phyloP scores from a whole-genome alignment of 202 grass and related monocot genomes.

The Digitaria exilis region DNA sequence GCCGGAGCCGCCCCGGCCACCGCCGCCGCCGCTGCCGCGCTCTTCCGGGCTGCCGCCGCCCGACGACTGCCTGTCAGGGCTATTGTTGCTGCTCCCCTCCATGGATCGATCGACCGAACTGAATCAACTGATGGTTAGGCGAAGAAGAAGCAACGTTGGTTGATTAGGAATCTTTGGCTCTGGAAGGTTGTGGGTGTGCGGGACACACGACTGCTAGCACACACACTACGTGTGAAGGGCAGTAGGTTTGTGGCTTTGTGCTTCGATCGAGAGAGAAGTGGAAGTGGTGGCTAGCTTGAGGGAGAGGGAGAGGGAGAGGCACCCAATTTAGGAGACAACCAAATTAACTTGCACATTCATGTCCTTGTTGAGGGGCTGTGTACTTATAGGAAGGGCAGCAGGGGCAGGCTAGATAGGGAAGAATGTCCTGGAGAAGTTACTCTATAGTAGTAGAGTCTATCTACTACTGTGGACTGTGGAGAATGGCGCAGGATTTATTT shows the following conservation, averaged over 20 bases:
- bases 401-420: conserved; percentile 13
- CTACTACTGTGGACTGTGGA: background rate
- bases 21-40: conserved; percentile 1
- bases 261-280: conserved; percentile 25
- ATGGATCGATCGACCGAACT: conserved; percentile 27
- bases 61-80: conserved; percentile 52
- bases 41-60: conserved; percentile 55
- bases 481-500: conserved; percentile 4
- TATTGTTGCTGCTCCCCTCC: conserved; percentile 56
- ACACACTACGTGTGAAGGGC: conserved; percentile 38
- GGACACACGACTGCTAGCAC: conserved; percentile 18
- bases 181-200: conserved; percentile 16
- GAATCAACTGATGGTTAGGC: conserved; percentile 8
- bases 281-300: conserved; percentile 24
- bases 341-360: conserved; percentile 38
- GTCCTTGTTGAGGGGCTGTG: conserved; percentile 43
- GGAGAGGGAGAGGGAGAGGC: conserved; percentile 33
- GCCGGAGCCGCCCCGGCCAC: background rate
- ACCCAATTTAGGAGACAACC: conserved; percentile 45
- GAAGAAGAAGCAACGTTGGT: conserved; percentile 37
- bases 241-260: conserved; percentile 31
- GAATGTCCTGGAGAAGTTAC: conserved; percentile 46
- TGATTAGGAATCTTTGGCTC: conserved; percentile 43
- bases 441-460: conserved; percentile 5
- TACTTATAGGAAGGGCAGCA: conserved; percentile 54